phyloP scores from a whole-genome alignment of 2,329 filamentous ascomycete genomes.

The Colletotrichum limetticola region DNA sequence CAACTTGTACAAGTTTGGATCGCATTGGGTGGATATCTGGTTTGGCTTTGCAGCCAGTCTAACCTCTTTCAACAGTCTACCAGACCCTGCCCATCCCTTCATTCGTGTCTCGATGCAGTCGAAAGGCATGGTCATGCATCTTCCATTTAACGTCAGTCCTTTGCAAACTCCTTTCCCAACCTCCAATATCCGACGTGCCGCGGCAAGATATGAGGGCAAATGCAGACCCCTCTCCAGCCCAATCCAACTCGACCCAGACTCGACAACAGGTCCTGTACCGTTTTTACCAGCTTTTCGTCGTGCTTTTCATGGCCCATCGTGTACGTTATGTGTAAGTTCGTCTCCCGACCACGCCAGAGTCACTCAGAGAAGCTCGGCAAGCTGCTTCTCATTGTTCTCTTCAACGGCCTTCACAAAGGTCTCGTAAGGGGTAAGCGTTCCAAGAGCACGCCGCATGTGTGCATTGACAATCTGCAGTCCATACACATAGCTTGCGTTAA shows the following conservation, averaged over 20 bases:
- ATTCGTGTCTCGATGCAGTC: background rate
- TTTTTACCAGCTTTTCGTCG: constrained; percentile 11
- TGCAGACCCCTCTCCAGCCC: background rate
- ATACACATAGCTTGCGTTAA: constrained; percentile 97
- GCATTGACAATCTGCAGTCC: constrained; percentile 89
- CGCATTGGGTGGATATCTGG: constrained; percentile 31
- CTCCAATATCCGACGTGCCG: constrained; percentile 6
- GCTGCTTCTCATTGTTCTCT: constrained; percentile 62
- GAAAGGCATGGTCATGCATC: background rate
- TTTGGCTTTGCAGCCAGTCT: constrained; percentile 33
- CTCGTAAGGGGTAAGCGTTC: constrained; percentile 87
- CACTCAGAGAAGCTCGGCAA: constrained; percentile 54
- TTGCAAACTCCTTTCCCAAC: constrained; percentile 18
- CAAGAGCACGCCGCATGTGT: constrained; percentile 89
- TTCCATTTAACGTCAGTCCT: background rate
- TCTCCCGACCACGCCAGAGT: background rate
- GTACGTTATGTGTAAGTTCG: background rate
- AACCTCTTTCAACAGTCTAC: constrained; percentile 27
- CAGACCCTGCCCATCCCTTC: constrained; percentile 8
- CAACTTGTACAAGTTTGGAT: constrained; percentile 7
- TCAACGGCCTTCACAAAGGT: constrained; percentile 79
- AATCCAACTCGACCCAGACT: background rate
- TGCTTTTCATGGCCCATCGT: background rate
- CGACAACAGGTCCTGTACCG: constrained; percentile 15
- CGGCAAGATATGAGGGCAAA: background rate